Percentiles rank a stretch among this genome's conserved stretches.
Evolutionary conservation across 495 filamentous ascomycete species (phyloP).

Genomic region (Hypoxylon trugodes): DNA sequence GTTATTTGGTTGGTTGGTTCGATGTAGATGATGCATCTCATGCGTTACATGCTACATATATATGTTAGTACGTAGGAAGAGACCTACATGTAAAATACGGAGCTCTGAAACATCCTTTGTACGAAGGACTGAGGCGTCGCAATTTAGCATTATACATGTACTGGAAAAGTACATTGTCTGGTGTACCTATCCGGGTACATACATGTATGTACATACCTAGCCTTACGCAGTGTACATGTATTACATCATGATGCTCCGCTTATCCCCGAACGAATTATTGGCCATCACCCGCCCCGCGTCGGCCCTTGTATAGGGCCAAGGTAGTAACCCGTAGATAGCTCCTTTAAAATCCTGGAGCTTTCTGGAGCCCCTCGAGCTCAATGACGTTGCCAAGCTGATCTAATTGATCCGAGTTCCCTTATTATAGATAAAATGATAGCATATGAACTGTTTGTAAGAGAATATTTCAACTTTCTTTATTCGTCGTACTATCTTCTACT

Average conservation of each 20-base stretch:
- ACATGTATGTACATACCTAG: neutral
- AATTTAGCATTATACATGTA: slow-evolving; percentile 1
- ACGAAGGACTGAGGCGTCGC: slow-evolving; percentile 21
- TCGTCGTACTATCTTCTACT: slow-evolving; percentile 26
- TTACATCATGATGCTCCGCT: slow-evolving; percentile 3
- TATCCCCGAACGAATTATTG: neutral
- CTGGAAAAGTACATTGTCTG: slow-evolving; percentile 1
- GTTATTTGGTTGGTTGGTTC: neutral
- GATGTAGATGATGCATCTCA: too few relatives aligned
- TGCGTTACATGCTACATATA: too few relatives aligned
- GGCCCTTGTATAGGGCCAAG: slow-evolving; percentile 13
- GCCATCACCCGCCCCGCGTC: slow-evolving; percentile 2
- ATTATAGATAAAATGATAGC: too few relatives aligned
- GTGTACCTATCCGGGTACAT: slow-evolving; percentile 2
- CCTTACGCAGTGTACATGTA: neutral
- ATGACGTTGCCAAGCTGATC: too few relatives aligned
- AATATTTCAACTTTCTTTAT: slow-evolving; percentile 39
- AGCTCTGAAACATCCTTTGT: slow-evolving; percentile 15
- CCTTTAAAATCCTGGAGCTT: neutral
- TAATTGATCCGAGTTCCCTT: too few relatives aligned
- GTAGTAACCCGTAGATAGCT: neutral
- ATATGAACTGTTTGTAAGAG: slow-evolving; percentile 15
- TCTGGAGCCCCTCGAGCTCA: too few relatives aligned
- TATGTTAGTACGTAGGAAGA: too few relatives aligned
- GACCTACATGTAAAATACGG: too few relatives aligned